A percentile compares a stretch with the other conserved stretches of the same genome.
Conservation (phyloP, 768 basidiomycete species). For the Ramaria rubella region DNA sequence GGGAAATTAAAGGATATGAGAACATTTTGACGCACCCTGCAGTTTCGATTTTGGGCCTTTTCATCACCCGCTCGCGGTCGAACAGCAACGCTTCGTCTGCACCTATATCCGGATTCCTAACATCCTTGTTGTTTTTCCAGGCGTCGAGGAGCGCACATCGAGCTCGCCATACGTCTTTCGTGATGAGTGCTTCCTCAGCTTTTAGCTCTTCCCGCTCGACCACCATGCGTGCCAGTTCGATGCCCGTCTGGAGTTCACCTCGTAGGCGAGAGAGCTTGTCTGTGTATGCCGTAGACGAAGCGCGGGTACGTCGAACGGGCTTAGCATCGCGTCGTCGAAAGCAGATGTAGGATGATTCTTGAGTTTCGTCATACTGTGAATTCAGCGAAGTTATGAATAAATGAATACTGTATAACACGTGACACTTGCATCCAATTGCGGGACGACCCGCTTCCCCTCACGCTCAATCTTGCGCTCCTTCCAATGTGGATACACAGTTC, state of each 20-base stretch:
- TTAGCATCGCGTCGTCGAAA: conserved; percentile 95
- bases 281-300: conserved; percentile 84
- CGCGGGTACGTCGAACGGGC: conserved; percentile 87
- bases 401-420: not conserved
- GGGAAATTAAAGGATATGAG: not conserved
- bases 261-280: conserved; percentile 87
- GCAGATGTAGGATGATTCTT: conserved; percentile 91
- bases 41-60: conserved; percentile 29
- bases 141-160: conserved; percentile 28
- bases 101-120: not conserved
- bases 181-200: conserved; percentile 50
- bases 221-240: conserved; percentile 65
- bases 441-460: conserved; percentile 80
- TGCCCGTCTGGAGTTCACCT: conserved; percentile 61
- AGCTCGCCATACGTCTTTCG: conserved; percentile 69
- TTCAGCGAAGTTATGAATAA: conserved; percentile 6
- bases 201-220: conserved; percentile 71
- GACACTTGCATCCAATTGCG: conserved; percentile 70
- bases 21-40: conserved; percentile 10
- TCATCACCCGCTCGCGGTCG: conserved; percentile 64
- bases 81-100: conserved; percentile 66
- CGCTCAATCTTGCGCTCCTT: conserved; percentile 74
- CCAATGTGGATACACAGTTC: conserved; percentile 83
- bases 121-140: not conserved
- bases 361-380: conserved; percentile 44